phyloP scores from a whole-genome alignment of 768 basidiomycete species.

The Saitozyma podzolica region DNA sequence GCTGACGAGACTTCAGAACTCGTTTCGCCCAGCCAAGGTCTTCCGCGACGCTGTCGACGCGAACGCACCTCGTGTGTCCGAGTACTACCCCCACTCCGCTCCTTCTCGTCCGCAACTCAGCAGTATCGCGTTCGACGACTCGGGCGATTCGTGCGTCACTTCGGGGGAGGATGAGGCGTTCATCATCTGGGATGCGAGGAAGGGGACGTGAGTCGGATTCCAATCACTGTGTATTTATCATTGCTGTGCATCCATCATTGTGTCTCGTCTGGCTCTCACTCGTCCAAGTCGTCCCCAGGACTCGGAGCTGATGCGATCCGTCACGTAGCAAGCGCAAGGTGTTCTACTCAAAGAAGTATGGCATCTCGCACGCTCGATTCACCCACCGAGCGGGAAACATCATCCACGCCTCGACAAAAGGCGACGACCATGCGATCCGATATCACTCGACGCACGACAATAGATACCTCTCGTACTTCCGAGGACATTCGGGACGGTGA shows the following conservation, averaged over 20 bases:
- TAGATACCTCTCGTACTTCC: constrained; percentile 93
- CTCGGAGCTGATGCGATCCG: neutral
- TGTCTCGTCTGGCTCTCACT: neutral
- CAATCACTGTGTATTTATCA: constrained; percentile 14
- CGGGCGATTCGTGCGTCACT: constrained; percentile 81
- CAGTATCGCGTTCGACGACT: constrained; percentile 85
- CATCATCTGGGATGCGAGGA: constrained; percentile 80
- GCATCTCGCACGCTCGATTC: constrained; percentile 88
- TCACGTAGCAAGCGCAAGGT: neutral
- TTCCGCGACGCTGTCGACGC: neutral
- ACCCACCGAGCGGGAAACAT: constrained; percentile 86
- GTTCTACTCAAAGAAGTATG: constrained; percentile 92
- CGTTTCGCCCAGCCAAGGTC: neutral
- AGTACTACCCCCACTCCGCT: neutral
- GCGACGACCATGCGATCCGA: constrained; percentile 82
- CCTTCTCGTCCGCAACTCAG: constrained; percentile 57
- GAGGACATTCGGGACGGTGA: constrained; percentile 76
- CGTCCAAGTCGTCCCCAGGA: neutral
- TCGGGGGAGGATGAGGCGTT: constrained; percentile 91
- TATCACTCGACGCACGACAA: constrained; percentile 96
- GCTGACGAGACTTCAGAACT: neutral
- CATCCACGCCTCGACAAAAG: constrained; percentile 88
- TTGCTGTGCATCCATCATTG: neutral
- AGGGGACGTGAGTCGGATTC: constrained; percentile 77
- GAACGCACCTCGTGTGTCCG: neutral